phyloP scores from a whole-genome alignment of 2,329 filamentous ascomycete species.

The Ascochyta pisi region DNA sequence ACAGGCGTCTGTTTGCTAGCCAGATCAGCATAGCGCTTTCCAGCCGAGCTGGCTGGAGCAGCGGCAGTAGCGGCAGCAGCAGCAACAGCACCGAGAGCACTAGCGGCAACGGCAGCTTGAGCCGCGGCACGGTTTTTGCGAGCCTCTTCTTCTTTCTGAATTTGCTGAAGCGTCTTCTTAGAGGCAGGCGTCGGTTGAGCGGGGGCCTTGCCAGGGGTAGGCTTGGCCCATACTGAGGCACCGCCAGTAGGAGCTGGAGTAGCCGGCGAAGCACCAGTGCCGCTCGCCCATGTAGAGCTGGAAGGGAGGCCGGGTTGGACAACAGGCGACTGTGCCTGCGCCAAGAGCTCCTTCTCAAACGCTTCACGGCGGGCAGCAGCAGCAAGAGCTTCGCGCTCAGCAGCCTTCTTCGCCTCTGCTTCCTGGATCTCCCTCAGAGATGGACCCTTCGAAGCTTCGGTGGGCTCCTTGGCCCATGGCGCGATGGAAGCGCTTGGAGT shows the following conservation, averaged over 20 bases:
- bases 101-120: conserved; percentile 56
- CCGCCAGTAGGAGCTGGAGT: conserved; percentile 58
- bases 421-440: conserved; percentile 97
- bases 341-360: conserved; percentile 79
- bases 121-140: conserved; percentile 78
- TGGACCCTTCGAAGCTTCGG: conserved; percentile 78
- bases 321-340: conserved; percentile 64
- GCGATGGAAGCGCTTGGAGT: conserved; percentile 76
- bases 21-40: conserved; percentile 94
- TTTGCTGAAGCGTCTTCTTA: conserved; percentile 94
- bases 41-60: conserved; percentile 54
- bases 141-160: conserved; percentile 93
- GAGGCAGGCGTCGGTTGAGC: conserved; percentile 51
- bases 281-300: conserved; percentile 85
- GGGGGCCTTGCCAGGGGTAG: conserved; percentile 56
- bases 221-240: conserved; percentile 69
- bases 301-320: conserved; percentile 83
- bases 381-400: conserved; percentile 83
- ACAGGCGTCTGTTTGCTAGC: conserved; percentile 74
- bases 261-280: conserved; percentile 68
- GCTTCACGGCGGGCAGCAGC: conserved; percentile 77
- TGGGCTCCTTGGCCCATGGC: conserved; percentile 89
- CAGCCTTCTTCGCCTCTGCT: conserved; percentile 89
- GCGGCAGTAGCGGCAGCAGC: conserved; percentile 52
- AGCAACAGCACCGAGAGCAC: conserved; percentile 51